These are phyloP conservation scores for Acrocalymma vagum DNA, from an alignment of 2,329 filamentous ascomycete species.

Conservation along the genomic window DNA sequence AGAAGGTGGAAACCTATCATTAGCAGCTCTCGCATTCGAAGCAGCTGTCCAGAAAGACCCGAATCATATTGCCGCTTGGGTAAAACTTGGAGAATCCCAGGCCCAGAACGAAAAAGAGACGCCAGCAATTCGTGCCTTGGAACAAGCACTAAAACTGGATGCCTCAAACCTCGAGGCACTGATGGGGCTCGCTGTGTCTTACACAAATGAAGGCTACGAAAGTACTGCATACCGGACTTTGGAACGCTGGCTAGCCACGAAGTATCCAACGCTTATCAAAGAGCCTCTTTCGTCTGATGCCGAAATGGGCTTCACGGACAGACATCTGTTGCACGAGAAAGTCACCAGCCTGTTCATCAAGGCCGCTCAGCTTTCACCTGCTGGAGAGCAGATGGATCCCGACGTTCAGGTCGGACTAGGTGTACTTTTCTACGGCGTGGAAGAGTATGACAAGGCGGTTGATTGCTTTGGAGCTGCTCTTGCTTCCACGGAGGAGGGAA, in stretches of 20 bases:
- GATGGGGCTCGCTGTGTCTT: constrained; percentile 95
- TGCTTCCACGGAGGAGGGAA: constrained; percentile 82
- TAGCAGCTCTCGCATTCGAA: constrained; percentile 94
- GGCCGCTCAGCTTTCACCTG: constrained; percentile 89
- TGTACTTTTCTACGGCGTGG: constrained; percentile 95
- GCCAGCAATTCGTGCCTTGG: constrained; percentile 90
- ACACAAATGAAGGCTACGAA: constrained; percentile 99
- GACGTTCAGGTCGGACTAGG: constrained; percentile 97
- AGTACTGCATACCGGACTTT: constrained; percentile 95
- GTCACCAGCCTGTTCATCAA: constrained; percentile 91
- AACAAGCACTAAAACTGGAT: constrained; percentile 88
- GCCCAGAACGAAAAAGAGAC: constrained; percentile 99
- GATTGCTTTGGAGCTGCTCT: constrained; percentile 97
- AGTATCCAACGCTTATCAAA: constrained; percentile 85
- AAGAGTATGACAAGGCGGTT: constrained; percentile 98
- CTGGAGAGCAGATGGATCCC: constrained; percentile 95
- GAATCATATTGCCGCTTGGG: constrained; percentile 91
- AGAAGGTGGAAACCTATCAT: constrained; percentile 90
- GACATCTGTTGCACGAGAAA: constrained; percentile 86
- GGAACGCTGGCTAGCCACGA: constrained; percentile 95
- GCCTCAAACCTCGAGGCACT: constrained; percentile 86
- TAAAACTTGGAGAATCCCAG: constrained; percentile 88
- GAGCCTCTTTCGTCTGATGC: constrained; percentile 75
- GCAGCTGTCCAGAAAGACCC: constrained; percentile 91
- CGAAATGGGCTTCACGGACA: constrained; percentile 95